These are phyloP conservation scores for Tolypocladium capitatum DNA, from an alignment of 2,329 filamentous ascomycete genomes.

Conservation along the genomic window DNA sequence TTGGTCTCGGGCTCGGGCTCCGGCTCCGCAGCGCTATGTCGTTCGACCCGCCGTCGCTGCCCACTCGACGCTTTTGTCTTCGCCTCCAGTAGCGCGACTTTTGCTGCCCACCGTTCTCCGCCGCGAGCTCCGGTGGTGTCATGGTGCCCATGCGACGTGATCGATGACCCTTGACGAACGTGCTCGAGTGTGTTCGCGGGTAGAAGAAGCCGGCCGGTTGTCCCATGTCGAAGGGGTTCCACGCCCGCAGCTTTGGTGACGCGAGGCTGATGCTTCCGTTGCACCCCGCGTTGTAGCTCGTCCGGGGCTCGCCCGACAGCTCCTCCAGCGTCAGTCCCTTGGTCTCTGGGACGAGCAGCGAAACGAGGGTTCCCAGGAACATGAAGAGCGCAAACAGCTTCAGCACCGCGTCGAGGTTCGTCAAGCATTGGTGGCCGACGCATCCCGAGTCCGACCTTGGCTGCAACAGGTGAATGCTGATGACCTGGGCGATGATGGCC, in stretches of 20 bases:
- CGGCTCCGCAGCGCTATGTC: conserved; percentile 20
- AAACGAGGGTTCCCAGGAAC: conserved; percentile 55
- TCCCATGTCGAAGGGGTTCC: conserved; percentile 37
- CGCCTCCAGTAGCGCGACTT: conserved; percentile 17
- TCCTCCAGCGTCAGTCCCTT: conserved; percentile 62
- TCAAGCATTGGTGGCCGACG: conserved; percentile 32
- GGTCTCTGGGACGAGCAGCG: conserved; percentile 64
- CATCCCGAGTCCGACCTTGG: conserved; percentile 43
- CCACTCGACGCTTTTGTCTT: conserved; percentile 12
- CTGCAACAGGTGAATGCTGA: conserved; percentile 49
- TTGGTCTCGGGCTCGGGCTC: conserved; percentile 3
- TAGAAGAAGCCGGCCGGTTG: conserved; percentile 38
- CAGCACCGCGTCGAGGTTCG: conserved; percentile 60
- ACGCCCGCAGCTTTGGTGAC: conserved; percentile 18
- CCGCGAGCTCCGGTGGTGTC: conserved; percentile 26
- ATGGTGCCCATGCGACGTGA: conserved; percentile 26
- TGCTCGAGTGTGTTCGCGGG: conserved; percentile 18
- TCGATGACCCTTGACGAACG: conserved; percentile 14
- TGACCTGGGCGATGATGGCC: conserved; percentile 52
- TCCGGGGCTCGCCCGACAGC: conserved; percentile 52
- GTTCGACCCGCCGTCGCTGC: conserved; percentile 14
- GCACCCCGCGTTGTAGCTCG: conserved; percentile 39
- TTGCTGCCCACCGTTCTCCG: conserved; percentile 10
- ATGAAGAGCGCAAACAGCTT: conserved; percentile 72
- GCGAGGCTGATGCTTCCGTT: conserved; percentile 33